phyloP scores from a whole-genome alignment of 768 basidiomycete species.

The Boletus reticulatus region DNA sequence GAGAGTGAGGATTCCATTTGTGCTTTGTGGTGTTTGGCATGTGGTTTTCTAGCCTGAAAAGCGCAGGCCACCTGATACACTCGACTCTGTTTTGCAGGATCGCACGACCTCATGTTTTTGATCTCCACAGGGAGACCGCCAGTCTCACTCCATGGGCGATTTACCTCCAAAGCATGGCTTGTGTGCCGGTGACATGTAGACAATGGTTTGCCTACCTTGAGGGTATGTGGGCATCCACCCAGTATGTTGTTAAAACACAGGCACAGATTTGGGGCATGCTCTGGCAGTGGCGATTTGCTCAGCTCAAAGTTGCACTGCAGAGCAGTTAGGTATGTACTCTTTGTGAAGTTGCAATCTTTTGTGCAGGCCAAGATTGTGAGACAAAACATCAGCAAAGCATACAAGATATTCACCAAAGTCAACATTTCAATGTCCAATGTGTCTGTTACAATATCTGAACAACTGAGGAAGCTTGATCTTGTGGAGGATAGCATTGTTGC shows the following conservation, averaged over 20 bases:
- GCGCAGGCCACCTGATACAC: conserved; percentile 51
- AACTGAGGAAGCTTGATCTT: conserved; percentile 39
- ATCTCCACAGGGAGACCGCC: conserved; percentile 40
- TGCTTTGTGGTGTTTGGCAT: conserved; percentile 63
- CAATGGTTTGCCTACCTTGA: conserved; percentile 48
- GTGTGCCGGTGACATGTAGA: conserved; percentile 57
- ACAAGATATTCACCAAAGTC: conserved; percentile 63
- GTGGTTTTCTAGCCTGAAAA: conserved; percentile 69
- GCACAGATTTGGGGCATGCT: conserved; percentile 83
- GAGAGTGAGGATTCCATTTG: conserved; percentile 76
- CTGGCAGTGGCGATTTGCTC: conserved; percentile 63
- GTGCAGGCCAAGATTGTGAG: conserved; percentile 73
- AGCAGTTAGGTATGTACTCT: conserved; percentile 55
- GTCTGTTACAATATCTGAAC: conserved; percentile 41
- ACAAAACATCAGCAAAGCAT: conserved; percentile 57
- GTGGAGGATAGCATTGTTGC: conserved; percentile 43
- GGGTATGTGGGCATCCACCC: conserved; percentile 47
- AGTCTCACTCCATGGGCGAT: conserved; percentile 57
- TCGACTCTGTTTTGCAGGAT: conserved; percentile 66
- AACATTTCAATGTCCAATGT: conserved; percentile 59
- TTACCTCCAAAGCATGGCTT: conserved; percentile 64
- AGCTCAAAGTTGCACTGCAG: conserved; percentile 59
- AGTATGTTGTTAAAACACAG: conserved; percentile 61
- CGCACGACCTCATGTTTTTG: conserved; percentile 44
- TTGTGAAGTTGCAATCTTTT: conserved; percentile 72